phyloP scores from a whole-genome alignment of 805 yeast genomes.

The Kluyveromyces aestuarii region DNA sequence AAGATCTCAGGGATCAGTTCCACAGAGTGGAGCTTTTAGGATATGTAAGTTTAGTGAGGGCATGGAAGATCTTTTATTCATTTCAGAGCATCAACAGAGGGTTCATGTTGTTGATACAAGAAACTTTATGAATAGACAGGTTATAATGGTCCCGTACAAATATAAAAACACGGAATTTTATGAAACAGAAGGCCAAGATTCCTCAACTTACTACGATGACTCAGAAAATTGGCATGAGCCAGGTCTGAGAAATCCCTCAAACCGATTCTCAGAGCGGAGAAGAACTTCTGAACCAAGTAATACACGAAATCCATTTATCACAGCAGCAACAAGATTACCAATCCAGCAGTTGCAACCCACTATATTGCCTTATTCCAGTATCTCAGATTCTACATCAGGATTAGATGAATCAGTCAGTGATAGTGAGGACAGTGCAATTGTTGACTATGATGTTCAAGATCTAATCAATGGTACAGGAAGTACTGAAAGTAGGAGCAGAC shows the following conservation, averaged over 20 bases:
- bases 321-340: constrained; percentile 23
- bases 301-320: constrained; percentile 18
- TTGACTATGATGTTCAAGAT: background rate
- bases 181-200: background rate
- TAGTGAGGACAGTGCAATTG: background rate
- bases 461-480: background rate
- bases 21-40: constrained; percentile 57
- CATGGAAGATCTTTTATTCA: constrained; percentile 63
- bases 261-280: background rate
- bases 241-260: background rate
- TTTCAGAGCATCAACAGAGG: constrained; percentile 80
- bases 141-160: constrained; percentile 49
- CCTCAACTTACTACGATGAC: background rate
- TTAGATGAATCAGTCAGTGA: background rate
- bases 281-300: constrained; percentile 15
- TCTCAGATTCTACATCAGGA: background rate
- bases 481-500: background rate
- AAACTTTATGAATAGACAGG: constrained; percentile 64
- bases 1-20: constrained; percentile 32
- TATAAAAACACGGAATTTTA: background rate
- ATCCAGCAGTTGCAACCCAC: constrained; percentile 21
- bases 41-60: constrained; percentile 54
- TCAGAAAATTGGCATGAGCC: constrained; percentile 3
- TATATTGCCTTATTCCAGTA: constrained; percentile 23
- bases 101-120: constrained; percentile 80